These are phyloP conservation scores for Yamadazyma trypodendri DNA, from an alignment of 1,139 yeast genomes.

Conservation along the genomic window DNA sequence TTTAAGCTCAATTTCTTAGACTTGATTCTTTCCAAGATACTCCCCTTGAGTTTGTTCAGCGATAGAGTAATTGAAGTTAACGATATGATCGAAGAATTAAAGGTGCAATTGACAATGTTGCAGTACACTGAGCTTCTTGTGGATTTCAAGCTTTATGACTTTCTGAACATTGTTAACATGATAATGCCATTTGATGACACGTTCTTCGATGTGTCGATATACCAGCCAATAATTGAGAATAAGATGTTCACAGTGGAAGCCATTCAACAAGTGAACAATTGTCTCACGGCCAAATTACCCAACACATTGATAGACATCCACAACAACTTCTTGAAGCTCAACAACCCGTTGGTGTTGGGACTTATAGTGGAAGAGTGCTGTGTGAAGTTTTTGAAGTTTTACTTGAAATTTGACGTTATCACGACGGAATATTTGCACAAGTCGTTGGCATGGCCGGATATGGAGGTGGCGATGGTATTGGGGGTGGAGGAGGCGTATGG, in stretches of 20 bases:
- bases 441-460: slow-evolving; percentile 51
- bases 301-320: slow-evolving; percentile 63
- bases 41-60: slow-evolving; percentile 42
- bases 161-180: slow-evolving; percentile 64
- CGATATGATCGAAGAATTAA: slow-evolving; percentile 30
- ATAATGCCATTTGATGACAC: slow-evolving; percentile 61
- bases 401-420: slow-evolving; percentile 45
- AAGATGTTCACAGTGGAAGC: slow-evolving; percentile 50
- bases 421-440: slow-evolving; percentile 41
- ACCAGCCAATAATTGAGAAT: slow-evolving; percentile 64
- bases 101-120: slow-evolving; percentile 35
- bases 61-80: slow-evolving; percentile 42
- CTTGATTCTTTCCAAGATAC: slow-evolving; percentile 52
- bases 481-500: slow-evolving; percentile 49
- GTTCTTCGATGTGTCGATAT: slow-evolving; percentile 53
- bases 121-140: slow-evolving; percentile 46
- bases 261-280: slow-evolving; percentile 40
- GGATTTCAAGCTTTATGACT: slow-evolving; percentile 53
- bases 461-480: slow-evolving; percentile 61
- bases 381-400: slow-evolving; percentile 50
- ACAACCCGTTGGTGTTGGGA: slow-evolving; percentile 62
- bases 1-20: slow-evolving; percentile 61
- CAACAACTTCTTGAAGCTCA: slow-evolving; percentile 52
- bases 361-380: slow-evolving; percentile 53
- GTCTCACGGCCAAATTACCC: slow-evolving; percentile 53